Base-by-base conservation (phyloP, 1,284 basidiomycete genomes). In the Wolfiporia cocos region DNA sequence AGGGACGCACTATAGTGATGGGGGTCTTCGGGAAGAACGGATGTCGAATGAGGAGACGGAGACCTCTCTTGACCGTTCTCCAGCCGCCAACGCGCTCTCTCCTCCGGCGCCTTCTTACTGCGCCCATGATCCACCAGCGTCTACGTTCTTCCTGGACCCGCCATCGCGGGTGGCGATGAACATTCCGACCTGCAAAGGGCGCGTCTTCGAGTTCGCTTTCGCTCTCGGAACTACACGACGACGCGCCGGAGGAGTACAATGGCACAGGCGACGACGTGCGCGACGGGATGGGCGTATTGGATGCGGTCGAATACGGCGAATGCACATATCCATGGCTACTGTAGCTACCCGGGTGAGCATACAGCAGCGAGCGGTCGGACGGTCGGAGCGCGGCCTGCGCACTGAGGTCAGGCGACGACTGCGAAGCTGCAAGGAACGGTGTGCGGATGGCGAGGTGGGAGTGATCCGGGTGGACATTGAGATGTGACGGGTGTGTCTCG, bases 1-100 rank as follows among this genome's bases (percentile, higher is more conserved):
- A 15, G 23, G 38, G 22, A 69, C 83, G 61, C 52, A 87, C 86
- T 41, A 92, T 87, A 38, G 87, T 86, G 48, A 86, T 71, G 9
- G 87, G 87, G 49, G 86, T 86, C 46, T 78, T 80, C 34, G 88
- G 88, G 59, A 89, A 83, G 62, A 85, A 74, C 18, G 85, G 86
- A 63, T 86, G 83, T 42, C 83, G 74, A 15, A 87, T 63, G 23
- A 88, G 54, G 41, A 69, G 67, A 46, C 78, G 67, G 28, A 74
- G 57, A 53, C 70, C 69, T 51, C 77, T 73, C 57, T 75, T 81
- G 46, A 75, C 45, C 6, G 68, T 60, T 47, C 80, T 70, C 47
- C 63, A 52, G 31, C 63, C 44, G 44, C 57, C 62, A 30, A 57
- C 52, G 29, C 49, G 42, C 15, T 67, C 63, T 42, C 64, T 58